Conservation (phyloP, 495 filamentous ascomycete genomes). For the Podospora pseudocomata region DNA sequence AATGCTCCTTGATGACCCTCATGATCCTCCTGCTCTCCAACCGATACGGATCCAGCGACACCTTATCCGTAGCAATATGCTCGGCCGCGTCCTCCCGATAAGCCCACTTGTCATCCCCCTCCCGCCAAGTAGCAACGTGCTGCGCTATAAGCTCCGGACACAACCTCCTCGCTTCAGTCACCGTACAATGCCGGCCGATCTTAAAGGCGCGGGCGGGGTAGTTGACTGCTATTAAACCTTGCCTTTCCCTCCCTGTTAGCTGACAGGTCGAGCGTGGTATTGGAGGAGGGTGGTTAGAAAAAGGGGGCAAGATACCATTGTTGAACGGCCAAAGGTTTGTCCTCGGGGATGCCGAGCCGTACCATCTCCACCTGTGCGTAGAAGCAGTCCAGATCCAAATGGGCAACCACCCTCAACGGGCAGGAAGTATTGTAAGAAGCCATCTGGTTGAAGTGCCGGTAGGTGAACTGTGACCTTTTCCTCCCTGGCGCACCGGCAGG, state of each 20-base stretch:
- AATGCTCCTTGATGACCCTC: constrained; percentile 69
- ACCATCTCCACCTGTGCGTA: constrained; percentile 97
- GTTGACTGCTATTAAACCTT: constrained; percentile 90
- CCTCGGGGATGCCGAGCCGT: constrained; percentile 67
- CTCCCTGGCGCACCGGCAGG: constrained; percentile 36
- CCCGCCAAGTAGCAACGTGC: constrained; percentile 92
- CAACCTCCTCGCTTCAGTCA: constrained; percentile 78
- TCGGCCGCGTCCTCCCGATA: constrained; percentile 75
- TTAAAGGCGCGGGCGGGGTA: constrained; percentile 83
- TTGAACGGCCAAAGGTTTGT: constrained; percentile 86
- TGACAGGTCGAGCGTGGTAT: no score
- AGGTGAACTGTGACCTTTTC: constrained; percentile 73
- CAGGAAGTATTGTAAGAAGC: constrained; percentile 64
- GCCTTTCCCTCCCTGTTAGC: constrained; percentile 33
- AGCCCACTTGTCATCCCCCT: constrained; percentile 86
- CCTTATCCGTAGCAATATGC: constrained; percentile 84
- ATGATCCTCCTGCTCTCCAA: constrained; percentile 81
- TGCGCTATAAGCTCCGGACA: constrained; percentile 83
- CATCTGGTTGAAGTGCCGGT: constrained; percentile 74
- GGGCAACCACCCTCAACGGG: constrained; percentile 82
- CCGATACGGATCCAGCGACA: constrained; percentile 89
- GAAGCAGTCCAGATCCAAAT: constrained; percentile 95
- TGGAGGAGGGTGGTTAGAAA: no score
- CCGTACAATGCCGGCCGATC: constrained; percentile 68
- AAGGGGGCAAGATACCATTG: constrained; percentile 56